Base-by-base conservation (phyloP, 2,329 filamentous ascomycete genomes). In the Botryotinia globosa region DNA sequence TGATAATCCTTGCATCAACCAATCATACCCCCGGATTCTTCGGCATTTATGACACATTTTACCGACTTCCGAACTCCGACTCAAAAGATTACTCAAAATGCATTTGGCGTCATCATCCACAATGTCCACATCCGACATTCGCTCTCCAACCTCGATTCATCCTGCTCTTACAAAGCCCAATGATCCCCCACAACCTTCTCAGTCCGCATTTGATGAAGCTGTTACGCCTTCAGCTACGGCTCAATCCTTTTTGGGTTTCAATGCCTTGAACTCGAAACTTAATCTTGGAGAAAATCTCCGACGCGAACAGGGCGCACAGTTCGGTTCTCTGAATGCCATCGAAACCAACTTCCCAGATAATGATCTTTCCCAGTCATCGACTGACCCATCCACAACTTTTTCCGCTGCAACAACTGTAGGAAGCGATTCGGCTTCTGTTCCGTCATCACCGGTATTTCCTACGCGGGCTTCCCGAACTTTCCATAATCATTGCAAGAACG, bases 81-180 rank as follows among this genome's bases (percentile, higher is more conserved):
- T 22, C 14, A 54, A 61, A 37, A 25, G 4, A 32, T 45, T n/a
- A 58, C 67, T 34, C 20, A 51, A 34, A 25, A 16, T 22, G 3
- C 2, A 67, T 56, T 66, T 56, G 48, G 65, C 34, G n/a, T 56
- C 70, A 69, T 70, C 67, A 48, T 48, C 78, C 79, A 79, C 76
- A 74, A 84, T 84, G 83, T 79, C 83, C 75, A 84, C 83, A 82
- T 79, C 83, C 75, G 82, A 81, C 75, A 76, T 84, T 74, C 80
- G 80, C 62, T 86, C 85, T 76, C 84, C 86, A 73, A 82, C 83
- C 73, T 82, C 85, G 76, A 83, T 87, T 81, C 85, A 88, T 83
- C 85, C 85, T 78, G 82, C 81, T 75, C 83, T 87, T 80, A 84
- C 82, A 80, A 82, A 81, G 67, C 75, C 75, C n/a, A 73, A 76